Percentiles rank a stretch among this genome's conserved stretches.
Evolutionary conservation across 306 rosid species (phyloP).

Genomic region (Lagenaria siceraria): DNA sequence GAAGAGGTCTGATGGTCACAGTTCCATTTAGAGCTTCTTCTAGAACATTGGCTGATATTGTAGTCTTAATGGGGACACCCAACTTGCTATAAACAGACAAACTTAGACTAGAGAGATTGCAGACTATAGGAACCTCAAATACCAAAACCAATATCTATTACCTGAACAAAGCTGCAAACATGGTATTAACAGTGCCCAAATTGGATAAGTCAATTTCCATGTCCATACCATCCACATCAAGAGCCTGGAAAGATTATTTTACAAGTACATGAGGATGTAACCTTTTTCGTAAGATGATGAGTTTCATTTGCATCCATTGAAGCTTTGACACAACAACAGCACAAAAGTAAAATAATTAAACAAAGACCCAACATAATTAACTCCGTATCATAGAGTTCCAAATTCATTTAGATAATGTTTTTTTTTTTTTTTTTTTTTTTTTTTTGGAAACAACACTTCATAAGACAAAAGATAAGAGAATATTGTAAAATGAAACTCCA

Average conservation of each 20-base stretch:
- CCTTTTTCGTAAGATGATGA: not conserved
- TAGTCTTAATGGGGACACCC: conserved; percentile 98
- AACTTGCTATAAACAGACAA: conserved; percentile 62
- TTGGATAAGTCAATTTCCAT: conserved; percentile 97
- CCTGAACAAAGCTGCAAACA: conserved; percentile 99
- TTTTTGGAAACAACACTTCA: not conserved
- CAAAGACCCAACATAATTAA: not conserved
- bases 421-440: too few relatives aligned
- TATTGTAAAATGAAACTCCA: not conserved
- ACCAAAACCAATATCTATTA: conserved; percentile 17
- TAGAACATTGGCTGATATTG: conserved; percentile 89
- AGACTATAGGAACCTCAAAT: conserved; percentile 4
- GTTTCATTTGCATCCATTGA: not conserved
- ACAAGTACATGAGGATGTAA: not conserved
- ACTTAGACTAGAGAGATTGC: conserved; percentile 12
- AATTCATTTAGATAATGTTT: not conserved
- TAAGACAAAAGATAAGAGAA: not conserved
- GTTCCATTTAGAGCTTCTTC: conserved; percentile 97
- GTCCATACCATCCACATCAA: conserved; percentile 86
- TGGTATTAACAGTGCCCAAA: conserved; percentile 96
- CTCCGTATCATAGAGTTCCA: not conserved
- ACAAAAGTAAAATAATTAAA: not conserved
- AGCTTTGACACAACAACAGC: not conserved
- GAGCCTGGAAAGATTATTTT: conserved; percentile 42
- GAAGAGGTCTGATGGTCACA: conserved; percentile 92